Evolutionary conservation across 495 filamentous ascomycete genomes (phyloP).

Genomic region (Podospora comata): DNA sequence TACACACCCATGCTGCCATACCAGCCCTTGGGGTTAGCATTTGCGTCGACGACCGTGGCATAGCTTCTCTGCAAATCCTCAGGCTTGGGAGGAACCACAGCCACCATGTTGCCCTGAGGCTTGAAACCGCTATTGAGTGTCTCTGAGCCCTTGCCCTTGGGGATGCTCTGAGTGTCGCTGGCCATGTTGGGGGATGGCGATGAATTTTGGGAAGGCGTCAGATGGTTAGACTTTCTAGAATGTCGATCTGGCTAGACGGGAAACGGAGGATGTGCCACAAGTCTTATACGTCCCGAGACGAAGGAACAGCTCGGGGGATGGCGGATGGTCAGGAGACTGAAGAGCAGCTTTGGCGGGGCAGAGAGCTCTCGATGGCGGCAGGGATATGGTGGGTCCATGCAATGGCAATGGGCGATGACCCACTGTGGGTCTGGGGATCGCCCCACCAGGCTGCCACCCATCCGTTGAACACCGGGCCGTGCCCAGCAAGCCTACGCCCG

Average conservation of each 20-base stretch:
- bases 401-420: background rate
- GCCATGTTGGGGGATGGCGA: slow-evolving; percentile 1
- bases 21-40: slow-evolving; percentile 78
- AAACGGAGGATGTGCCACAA: background rate
- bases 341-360: background rate
- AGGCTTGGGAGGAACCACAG: slow-evolving; percentile 74
- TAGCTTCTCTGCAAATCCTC: slow-evolving; percentile 90
- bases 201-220: background rate
- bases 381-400: background rate
- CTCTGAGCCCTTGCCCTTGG: slow-evolving; percentile 22
- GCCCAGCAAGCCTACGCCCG: background rate
- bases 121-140: slow-evolving; percentile 37
- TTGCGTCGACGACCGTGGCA: slow-evolving; percentile 69
- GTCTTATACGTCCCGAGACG: background rate
- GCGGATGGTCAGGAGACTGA: background rate
- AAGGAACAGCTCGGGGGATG: background rate
- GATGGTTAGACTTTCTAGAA: background rate
- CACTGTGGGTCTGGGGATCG: background rate
- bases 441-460: background rate
- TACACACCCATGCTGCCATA: slow-evolving; percentile 81
- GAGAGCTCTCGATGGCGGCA: background rate
- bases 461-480: background rate
- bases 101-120: slow-evolving; percentile 51
- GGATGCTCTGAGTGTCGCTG: slow-evolving; percentile 19
- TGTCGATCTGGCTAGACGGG: background rate